Percentiles rank a stretch among this genome's conserved stretches.
Conservation (phyloP, 371 early-diverging fungal species). For the Mortierella sp. region DNA sequence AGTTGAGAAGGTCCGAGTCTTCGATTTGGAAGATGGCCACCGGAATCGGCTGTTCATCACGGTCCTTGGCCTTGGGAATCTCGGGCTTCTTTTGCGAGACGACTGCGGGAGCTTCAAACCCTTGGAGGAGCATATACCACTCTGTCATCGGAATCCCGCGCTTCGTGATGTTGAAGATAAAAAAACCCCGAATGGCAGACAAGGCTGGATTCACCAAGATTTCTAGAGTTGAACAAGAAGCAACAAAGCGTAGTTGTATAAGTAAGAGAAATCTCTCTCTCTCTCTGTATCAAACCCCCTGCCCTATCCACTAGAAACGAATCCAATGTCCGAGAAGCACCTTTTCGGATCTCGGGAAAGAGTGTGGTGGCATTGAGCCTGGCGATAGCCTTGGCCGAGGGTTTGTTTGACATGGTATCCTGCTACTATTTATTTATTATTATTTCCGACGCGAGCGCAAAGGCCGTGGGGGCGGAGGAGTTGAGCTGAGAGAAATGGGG, state of each 20-base stretch:
- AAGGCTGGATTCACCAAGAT: conserved; percentile 35
- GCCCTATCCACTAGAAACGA: too few relatives aligned
- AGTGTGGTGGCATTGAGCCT: conserved; percentile 12
- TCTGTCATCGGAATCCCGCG: conserved; percentile 6
- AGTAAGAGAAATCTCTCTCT: too few relatives aligned
- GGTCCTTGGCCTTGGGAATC: conserved; percentile 17
- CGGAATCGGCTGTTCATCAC: conserved; percentile 13
- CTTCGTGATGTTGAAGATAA: conserved; percentile 24
- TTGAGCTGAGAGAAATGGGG: not conserved
- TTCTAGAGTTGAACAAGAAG: conserved; percentile 17
- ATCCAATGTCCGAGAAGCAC: not conserved
- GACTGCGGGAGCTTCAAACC: conserved; percentile 3
- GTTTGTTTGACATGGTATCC: conserved; percentile 9
- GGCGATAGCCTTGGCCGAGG: conserved; percentile 13
- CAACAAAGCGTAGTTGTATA: too few relatives aligned
- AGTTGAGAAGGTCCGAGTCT: conserved; percentile 17
- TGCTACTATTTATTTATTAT: not conserved
- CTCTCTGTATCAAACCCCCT: too few relatives aligned
- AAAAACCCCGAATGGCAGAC: conserved; percentile 41
- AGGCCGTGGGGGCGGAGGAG: not conserved
- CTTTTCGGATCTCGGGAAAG: conserved; percentile 13
- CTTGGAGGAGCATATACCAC: conserved; percentile 13
- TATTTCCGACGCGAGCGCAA: too few relatives aligned
- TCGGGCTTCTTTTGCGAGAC: conserved; percentile 16
- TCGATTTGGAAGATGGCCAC: conserved; percentile 15